Evolutionary conservation across 768 basidiomycete genomes (phyloP).

Genomic region (Pluteus cervinus): DNA sequence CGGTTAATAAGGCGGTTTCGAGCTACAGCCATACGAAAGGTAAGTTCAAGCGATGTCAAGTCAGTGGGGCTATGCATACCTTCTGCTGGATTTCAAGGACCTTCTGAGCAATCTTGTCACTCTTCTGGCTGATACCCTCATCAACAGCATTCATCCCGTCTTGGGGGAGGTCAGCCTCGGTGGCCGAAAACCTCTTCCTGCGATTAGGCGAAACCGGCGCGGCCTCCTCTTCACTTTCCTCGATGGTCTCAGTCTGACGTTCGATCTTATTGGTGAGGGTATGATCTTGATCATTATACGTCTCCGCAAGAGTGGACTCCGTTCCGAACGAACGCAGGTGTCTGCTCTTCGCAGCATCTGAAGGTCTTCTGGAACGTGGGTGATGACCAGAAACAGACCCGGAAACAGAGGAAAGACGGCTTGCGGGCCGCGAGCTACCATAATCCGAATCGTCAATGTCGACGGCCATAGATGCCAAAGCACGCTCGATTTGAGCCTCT

Average conservation of each 20-base stretch:
- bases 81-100: conserved; percentile 88
- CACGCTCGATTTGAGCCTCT: conserved; percentile 85
- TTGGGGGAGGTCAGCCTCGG: conserved; percentile 54
- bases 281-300: conserved; percentile 42
- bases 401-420: conserved; percentile 59
- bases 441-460: conserved; percentile 77
- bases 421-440: conserved; percentile 59
- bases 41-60: background rate
- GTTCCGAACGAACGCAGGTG: conserved; percentile 69
- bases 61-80: conserved; percentile 32
- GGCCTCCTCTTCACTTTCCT: conserved; percentile 55
- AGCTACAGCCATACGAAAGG: conserved; percentile 38
- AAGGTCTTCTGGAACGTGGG: conserved; percentile 55
- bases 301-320: conserved; percentile 75
- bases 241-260: conserved; percentile 45
- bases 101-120: conserved; percentile 84
- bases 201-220: conserved; percentile 33
- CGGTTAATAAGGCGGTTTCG: conserved; percentile 65
- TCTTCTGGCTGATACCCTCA: conserved; percentile 76
- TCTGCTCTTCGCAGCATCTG: conserved; percentile 49
- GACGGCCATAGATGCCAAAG: conserved; percentile 79
- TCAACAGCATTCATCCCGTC: conserved; percentile 86
- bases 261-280: conserved; percentile 27
- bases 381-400: too few species aligned
- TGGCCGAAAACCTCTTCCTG: conserved; percentile 79